Evolutionary conservation across 305 asterid species (phyloP).

Genomic region (Fraxinus velutina): DNA sequence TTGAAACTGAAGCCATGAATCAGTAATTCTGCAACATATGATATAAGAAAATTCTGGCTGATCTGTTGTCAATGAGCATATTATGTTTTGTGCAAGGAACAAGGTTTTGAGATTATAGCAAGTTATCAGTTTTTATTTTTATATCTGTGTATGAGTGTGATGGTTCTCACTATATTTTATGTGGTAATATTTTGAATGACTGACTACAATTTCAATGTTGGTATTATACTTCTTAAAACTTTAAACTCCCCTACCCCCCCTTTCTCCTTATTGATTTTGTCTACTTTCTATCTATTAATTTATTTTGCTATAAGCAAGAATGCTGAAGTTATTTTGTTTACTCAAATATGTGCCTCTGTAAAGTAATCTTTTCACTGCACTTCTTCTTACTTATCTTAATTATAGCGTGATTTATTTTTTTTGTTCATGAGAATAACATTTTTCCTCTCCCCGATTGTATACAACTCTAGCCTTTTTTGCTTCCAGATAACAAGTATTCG

Average conservation of each 20-base stretch:
- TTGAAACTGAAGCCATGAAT: not conserved
- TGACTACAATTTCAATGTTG: not conserved
- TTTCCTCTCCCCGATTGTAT: not conserved
- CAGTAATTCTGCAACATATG: not conserved
- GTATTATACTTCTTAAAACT: not conserved
- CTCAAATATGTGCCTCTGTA: not conserved
- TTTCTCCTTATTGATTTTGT: not conserved
- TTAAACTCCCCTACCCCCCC: not conserved
- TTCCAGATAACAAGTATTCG: not conserved
- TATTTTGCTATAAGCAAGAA: not conserved
- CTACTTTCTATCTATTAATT: not conserved
- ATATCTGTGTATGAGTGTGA: not conserved
- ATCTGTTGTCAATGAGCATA: not conserved
- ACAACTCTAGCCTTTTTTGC: not conserved
- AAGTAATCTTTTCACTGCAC: not conserved
- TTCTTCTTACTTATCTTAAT: not conserved
- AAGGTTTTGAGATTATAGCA: not conserved
- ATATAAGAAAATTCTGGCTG: not conserved
- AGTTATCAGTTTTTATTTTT: not conserved
- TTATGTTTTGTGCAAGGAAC: not conserved
- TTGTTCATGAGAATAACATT: not conserved
- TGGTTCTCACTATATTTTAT: not conserved
- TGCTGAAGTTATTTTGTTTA: not conserved
- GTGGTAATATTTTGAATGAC: not conserved
- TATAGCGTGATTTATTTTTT: not conserved